Evolutionary conservation across 371 early-diverging fungal species (phyloP).

Genomic region (Entomophthora muscae): DNA sequence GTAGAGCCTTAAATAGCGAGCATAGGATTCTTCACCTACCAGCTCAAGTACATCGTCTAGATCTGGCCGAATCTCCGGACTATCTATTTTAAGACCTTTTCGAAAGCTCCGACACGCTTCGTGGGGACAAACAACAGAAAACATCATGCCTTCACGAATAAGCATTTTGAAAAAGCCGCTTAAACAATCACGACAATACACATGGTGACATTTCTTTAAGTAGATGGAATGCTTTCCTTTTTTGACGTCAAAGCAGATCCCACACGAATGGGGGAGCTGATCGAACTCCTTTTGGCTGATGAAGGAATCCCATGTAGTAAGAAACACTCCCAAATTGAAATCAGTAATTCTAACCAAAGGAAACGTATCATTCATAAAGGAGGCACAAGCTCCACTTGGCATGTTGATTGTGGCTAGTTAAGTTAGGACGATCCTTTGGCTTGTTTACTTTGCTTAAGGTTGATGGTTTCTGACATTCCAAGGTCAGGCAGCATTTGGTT

Average conservation of each 20-base stretch:
- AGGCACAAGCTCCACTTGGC: background rate
- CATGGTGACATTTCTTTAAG: constrained; percentile 11
- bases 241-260: constrained; percentile 13
- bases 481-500: constrained; percentile 9
- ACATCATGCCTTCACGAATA: constrained; percentile 12
- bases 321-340: background rate
- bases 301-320: background rate
- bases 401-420: background rate
- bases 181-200: constrained; percentile 13
- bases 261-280: constrained; percentile 10
- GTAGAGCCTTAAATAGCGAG: constrained; percentile 10
- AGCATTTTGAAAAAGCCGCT: constrained; percentile 12
- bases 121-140: constrained; percentile 13
- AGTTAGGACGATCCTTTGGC: background rate
- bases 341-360: background rate
- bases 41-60: constrained; percentile 9
- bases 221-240: constrained; percentile 8
- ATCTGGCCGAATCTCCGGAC: background rate
- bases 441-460: background rate
- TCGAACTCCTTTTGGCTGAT: constrained; percentile 7
- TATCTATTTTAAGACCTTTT: background rate
- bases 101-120: constrained; percentile 5
- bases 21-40: constrained; percentile 7
- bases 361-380: background rate
- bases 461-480: constrained; percentile 7